phyloP scores from a whole-genome alignment of 2,329 filamentous ascomycete genomes.

The Colletotrichum agaves region DNA sequence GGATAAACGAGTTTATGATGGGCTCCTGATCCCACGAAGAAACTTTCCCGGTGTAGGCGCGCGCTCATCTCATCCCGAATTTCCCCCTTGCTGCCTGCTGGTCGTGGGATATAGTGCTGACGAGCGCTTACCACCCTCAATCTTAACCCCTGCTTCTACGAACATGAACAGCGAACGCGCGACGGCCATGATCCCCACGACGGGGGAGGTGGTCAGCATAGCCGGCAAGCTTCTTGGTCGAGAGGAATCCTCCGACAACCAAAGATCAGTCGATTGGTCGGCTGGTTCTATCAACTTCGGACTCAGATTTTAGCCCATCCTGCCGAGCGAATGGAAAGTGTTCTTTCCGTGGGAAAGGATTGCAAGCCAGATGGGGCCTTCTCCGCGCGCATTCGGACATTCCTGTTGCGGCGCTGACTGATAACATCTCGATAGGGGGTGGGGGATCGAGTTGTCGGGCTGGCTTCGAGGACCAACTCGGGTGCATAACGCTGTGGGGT shows the following conservation, averaged over 20 bases:
- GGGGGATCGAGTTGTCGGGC: no score
- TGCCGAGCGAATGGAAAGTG: no score
- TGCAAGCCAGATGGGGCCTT: no score
- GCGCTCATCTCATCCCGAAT: no score
- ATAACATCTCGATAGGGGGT: no score
- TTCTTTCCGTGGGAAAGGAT: no score
- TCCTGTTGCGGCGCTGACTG: no score
- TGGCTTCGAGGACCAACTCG: no score
- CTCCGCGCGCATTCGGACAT: no score
- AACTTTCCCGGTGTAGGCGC: neutral
- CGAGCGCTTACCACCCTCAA: neutral
- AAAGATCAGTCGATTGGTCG: neutral
- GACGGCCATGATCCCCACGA: neutral
- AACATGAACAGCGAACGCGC: neutral
- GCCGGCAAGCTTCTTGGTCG: neutral
- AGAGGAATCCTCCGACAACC: neutral
- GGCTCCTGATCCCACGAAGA: neutral
- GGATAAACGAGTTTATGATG: neutral
- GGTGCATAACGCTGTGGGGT: no score
- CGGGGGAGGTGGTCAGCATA: conserved; percentile 11
- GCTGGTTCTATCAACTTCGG: neutral
- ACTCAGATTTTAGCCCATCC: no score
- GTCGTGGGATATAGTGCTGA: conserved; percentile 3
- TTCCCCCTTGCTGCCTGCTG: neutral
- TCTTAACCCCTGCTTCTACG: neutral